A percentile compares a stretch with the other conserved stretches of the same genome.
These are phyloP conservation scores for Emmonsia crescens DNA, from an alignment of 2,329 filamentous ascomycete species.

Conservation along the genomic window DNA sequence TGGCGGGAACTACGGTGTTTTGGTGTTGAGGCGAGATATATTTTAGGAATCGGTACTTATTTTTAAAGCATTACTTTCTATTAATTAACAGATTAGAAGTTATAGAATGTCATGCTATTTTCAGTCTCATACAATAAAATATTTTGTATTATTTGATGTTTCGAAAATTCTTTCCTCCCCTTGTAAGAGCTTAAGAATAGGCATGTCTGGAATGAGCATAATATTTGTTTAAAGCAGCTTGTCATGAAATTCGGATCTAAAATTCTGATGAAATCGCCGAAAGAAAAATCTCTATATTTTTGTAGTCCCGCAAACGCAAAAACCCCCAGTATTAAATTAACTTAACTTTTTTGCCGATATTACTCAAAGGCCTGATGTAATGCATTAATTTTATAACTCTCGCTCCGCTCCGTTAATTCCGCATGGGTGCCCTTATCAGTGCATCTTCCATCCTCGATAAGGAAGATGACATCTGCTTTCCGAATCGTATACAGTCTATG, in stretches of 20 bases:
- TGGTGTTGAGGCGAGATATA: background rate
- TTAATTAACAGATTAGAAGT: background rate
- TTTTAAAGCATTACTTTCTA: background rate
- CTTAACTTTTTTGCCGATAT: background rate
- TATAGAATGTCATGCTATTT: background rate
- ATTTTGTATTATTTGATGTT: too few relatives aligned
- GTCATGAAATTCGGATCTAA: background rate
- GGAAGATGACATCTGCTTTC: slow-evolving; percentile 68
- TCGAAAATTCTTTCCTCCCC: background rate
- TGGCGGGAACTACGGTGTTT: background rate
- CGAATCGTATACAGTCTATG: slow-evolving; percentile 64
- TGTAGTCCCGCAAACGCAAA: background rate
- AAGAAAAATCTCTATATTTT: background rate
- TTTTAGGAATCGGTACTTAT: background rate
- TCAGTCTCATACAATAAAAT: too few relatives aligned
- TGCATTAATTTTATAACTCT: slow-evolving; percentile 31
- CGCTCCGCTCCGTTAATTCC: slow-evolving; percentile 43
- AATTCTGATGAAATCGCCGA: background rate
- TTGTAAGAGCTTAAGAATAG: background rate
- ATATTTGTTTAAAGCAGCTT: background rate
- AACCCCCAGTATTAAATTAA: background rate
- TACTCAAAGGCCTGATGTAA: slow-evolving; percentile 26
- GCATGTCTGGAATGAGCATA: background rate
- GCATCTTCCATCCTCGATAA: slow-evolving; percentile 58
- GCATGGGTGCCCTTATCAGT: slow-evolving; percentile 53